phyloP scores from a whole-genome alignment of 495 filamentous ascomycete species.

The Penicillium canescens region DNA sequence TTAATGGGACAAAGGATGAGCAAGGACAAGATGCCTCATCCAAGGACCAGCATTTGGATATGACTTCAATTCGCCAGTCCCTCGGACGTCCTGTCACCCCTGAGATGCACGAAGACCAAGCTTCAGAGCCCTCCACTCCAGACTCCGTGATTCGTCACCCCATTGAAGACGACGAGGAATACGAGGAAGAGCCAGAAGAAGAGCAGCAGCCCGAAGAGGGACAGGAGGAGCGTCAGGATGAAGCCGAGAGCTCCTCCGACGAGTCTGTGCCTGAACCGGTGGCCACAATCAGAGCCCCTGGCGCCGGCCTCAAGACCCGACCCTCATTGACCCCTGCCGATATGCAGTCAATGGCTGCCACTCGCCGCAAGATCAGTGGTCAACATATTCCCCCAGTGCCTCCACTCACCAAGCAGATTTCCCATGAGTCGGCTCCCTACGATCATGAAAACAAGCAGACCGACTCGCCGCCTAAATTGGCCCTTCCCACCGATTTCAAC shows the following conservation, averaged over 20 bases:
- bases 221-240: slow-evolving; percentile 28
- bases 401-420: slow-evolving; percentile 37
- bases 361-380: slow-evolving; percentile 80
- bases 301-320: slow-evolving; percentile 85
- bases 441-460: slow-evolving; percentile 25
- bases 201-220: slow-evolving; percentile 29
- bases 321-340: slow-evolving; percentile 86
- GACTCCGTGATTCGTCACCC: slow-evolving; percentile 93
- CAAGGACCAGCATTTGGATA: slow-evolving; percentile 34
- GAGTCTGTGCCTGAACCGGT: slow-evolving; percentile 73
- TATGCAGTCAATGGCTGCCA: slow-evolving; percentile 81
- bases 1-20: background rate
- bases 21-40: background rate
- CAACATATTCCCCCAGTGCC: slow-evolving; percentile 63
- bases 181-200: slow-evolving; percentile 19
- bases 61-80: slow-evolving; percentile 52
- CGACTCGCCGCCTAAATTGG: slow-evolving; percentile 16
- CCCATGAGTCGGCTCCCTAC: slow-evolving; percentile 32
- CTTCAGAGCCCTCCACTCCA: slow-evolving; percentile 73
- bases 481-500: slow-evolving; percentile 18
- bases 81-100: slow-evolving; percentile 65
- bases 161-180: slow-evolving; percentile 35
- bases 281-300: slow-evolving; percentile 88
- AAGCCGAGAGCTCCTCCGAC: slow-evolving; percentile 30
- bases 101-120: slow-evolving; percentile 50